Base-by-base conservation (phyloP, 306 rosid genomes). In the Morella rubra region DNA sequence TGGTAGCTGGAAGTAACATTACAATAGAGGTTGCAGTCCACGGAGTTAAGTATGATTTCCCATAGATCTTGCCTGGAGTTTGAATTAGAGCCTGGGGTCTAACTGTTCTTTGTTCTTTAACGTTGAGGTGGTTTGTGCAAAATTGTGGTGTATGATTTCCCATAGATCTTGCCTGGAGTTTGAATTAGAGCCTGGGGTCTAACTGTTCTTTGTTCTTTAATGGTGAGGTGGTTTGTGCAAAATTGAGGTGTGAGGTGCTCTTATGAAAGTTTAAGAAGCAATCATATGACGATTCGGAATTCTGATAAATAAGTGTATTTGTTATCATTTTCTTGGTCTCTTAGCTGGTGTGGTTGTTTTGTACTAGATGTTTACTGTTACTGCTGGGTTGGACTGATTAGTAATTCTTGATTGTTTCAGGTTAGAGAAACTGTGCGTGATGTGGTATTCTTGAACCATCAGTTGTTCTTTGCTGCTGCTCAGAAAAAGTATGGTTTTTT, bases 401-500 rank as follows among this genome's bases (percentile, higher is more conserved):
- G 74, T 53, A 47, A 42, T 66, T 40, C 49, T 70, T 69, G 44
- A 4, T 54, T 77, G 54, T 89, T 82, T 70, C 96, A 95, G 98
- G 97, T 92, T 71, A 88, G 90, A 78, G 98, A 95, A 82, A 92
- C 96, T 11, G 96, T 95, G 50, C 97, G 89, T 51, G 98, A 95
- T 83, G 96, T 92, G 69, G 91, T 56, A 49, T 95, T 95, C 86
- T 86, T 92, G 84, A 96, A 90, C 66, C 87, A 92, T 79, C 90
- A 92, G 85, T 79, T 81, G 54, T 85, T 85, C 76, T 89, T 92
- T 80, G 98, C 97, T 27, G 93, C 93, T 71, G 97, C 96, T 3
- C 98, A 95, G 88, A 95, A 90, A 81, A 95, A 90, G 98, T 95
- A 90, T 52, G 71, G 1, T 27, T 27, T 27, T 27, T 27, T 27